Percentiles rank a stretch among this genome's conserved stretches.
Conservation (phyloP, 305 asterid species). For the Fraxinus albicans region DNA sequence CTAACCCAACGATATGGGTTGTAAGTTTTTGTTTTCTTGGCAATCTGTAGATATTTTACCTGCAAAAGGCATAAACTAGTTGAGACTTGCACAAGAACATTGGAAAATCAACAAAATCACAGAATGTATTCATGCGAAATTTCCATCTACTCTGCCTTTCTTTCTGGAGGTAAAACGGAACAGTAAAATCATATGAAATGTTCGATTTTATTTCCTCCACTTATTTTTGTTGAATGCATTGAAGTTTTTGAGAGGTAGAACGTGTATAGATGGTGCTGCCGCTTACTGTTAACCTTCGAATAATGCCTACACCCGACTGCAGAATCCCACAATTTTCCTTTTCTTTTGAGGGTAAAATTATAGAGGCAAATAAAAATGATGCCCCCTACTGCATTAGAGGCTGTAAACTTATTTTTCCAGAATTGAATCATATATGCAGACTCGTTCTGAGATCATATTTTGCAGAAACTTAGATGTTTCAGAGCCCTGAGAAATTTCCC, state of each 20-base stretch:
- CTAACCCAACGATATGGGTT: conserved; percentile 98
- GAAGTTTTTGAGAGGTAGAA: neutral
- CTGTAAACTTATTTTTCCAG: neutral
- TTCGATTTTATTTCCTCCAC: neutral
- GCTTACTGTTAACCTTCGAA: neutral
- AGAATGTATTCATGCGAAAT: neutral
- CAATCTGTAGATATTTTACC: conserved; percentile 95
- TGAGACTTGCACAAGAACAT: conserved; percentile 14
- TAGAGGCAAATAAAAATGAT: neutral
- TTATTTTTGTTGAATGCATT: neutral
- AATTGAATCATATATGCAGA: neutral
- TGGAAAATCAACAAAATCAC: neutral
- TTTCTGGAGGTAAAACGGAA: neutral
- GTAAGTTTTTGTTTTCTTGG: conserved; percentile 75
- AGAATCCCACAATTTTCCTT: neutral
- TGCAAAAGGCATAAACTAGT: conserved; percentile 35
- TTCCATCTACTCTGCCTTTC: neutral
- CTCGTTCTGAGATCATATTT: neutral
- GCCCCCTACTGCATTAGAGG: neutral
- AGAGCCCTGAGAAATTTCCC: neutral
- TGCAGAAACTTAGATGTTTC: neutral
- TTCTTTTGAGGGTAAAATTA: neutral
- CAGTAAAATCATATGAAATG: neutral
- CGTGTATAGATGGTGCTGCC: neutral
- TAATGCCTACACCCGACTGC: neutral